Percentiles rank a stretch among this genome's conserved stretches.
Conservation (phyloP, 805 yeast genomes). For the Wickerhamomyces chaumierensis region DNA sequence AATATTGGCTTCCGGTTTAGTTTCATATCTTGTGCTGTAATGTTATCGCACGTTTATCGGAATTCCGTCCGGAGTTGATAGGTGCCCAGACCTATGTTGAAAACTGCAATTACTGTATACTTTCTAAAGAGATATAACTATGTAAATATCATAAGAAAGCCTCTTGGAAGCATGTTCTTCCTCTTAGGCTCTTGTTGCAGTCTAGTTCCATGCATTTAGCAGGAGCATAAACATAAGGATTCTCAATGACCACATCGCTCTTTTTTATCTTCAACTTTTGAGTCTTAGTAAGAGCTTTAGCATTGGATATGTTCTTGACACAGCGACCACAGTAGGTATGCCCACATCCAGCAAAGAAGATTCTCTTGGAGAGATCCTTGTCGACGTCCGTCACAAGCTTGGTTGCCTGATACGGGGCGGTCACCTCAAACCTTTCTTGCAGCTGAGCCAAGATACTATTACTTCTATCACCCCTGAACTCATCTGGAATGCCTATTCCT, state of each 20-base stretch:
- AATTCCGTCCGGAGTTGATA: too few species aligned
- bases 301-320: conserved; percentile 49
- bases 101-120: too few species aligned
- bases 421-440: conserved; percentile 24
- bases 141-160: conserved; percentile 25
- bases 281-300: conserved; percentile 15
- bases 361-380: conserved; percentile 47
- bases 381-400: conserved; percentile 41
- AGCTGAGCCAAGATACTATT: conserved; percentile 20
- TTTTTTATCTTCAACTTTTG: conserved; percentile 10
- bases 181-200: conserved; percentile 31
- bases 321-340: conserved; percentile 85
- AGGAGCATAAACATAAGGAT: conserved; percentile 43
- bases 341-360: conserved; percentile 65
- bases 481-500: conserved; percentile 63
- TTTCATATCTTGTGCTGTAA: too few species aligned
- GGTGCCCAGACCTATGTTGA: too few species aligned
- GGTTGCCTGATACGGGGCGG: conserved; percentile 58
- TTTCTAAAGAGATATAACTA: too few species aligned
- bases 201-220: conserved; percentile 41
- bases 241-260: conserved; percentile 11
- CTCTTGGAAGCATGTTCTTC: conserved; percentile 43
- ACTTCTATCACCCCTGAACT: conserved; percentile 24
- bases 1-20: too few species aligned
- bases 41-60: too few species aligned